A percentile compares a stretch with the other conserved stretches of the same genome.
These are phyloP conservation scores for Eugenia klotzschiana DNA, from an alignment of 441 rosid species.

Conservation along the genomic window DNA sequence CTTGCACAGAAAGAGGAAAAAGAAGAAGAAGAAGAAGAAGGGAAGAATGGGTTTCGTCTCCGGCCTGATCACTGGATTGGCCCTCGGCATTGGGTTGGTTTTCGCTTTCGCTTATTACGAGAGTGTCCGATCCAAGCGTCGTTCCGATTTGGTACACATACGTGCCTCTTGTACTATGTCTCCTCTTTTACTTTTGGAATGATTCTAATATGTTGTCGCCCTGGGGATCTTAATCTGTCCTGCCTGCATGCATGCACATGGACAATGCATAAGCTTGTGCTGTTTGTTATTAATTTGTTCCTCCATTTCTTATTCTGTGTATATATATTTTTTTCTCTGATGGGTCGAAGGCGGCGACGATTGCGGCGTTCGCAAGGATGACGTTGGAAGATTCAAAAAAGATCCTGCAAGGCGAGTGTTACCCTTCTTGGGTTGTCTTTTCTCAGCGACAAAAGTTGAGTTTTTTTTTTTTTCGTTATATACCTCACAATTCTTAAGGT, in stretches of 20 bases:
- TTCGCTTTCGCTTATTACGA: slow-evolving; percentile 51
- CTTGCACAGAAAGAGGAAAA: not conserved
- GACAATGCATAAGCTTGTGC: not conserved
- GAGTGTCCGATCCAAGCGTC: slow-evolving; percentile 44
- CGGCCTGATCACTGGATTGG: slow-evolving; percentile 46
- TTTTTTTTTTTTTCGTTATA: not conserved
- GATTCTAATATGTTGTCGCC: not conserved
- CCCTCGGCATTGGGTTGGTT: slow-evolving; percentile 48
- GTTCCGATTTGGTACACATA: slow-evolving; percentile 40
- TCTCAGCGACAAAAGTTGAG: slow-evolving; percentile 72
- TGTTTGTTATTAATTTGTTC: not conserved
- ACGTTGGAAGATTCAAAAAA: slow-evolving; percentile 75
- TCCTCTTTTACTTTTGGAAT: not conserved
- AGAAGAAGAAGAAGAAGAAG: not conserved
- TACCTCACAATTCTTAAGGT: not conserved
- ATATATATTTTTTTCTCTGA: not conserved
- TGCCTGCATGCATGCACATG: not conserved
- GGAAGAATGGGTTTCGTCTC: slow-evolving; percentile 44
- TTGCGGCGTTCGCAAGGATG: slow-evolving; percentile 89
- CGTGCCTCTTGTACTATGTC: not conserved
- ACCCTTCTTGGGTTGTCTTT: slow-evolving; percentile 87
- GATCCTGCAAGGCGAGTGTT: slow-evolving; percentile 42
- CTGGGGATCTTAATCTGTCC: not conserved
- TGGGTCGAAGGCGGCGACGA: slow-evolving; percentile 38
- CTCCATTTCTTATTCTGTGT: not conserved